These are phyloP conservation scores for Celoporthe dispersa DNA, from an alignment of 2,329 filamentous ascomycete genomes.

Conservation along the genomic window DNA sequence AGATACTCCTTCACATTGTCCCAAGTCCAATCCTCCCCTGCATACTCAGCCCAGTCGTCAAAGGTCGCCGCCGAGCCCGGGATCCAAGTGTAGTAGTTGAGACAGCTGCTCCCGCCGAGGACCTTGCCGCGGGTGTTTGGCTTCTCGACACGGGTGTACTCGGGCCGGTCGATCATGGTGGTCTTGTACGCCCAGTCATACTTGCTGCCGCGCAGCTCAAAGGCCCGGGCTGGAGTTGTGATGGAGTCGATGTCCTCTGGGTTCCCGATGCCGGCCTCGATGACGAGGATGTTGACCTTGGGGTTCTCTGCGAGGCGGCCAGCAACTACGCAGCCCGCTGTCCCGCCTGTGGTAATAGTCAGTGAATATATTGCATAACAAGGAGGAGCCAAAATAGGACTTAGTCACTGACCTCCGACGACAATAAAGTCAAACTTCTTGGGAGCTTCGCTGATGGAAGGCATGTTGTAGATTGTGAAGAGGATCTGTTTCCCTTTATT, in stretches of 20 bases:
- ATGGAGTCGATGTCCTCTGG: constrained; percentile 55
- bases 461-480: constrained; percentile 30
- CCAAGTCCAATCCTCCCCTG: constrained; percentile 70
- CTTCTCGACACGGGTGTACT: constrained; percentile 66
- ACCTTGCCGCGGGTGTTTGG: constrained; percentile 65
- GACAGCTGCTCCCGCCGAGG: constrained; percentile 60
- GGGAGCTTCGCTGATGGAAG: constrained; percentile 23
- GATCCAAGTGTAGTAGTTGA: constrained; percentile 70
- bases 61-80: constrained; percentile 62
- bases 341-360: constrained; percentile 43
- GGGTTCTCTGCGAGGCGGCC: constrained; percentile 56
- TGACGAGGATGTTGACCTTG: constrained; percentile 50
- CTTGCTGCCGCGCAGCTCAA: constrained; percentile 57
- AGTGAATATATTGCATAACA: not conserved
- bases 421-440: constrained; percentile 46
- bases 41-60: constrained; percentile 72
- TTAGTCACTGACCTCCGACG: constrained; percentile 37
- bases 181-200: constrained; percentile 67
- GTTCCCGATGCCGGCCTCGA: constrained; percentile 55
- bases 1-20: constrained; percentile 55
- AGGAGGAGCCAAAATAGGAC: too few relatives aligned
- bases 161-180: constrained; percentile 61
- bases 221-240: constrained; percentile 56
- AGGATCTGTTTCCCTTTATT: not conserved
- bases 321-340: constrained; percentile 53